Percentiles rank a stretch among this genome's conserved stretches.
phyloP scores from a whole-genome alignment of 1,284 basidiomycete genomes.

The Cryptococcus wingfieldii region DNA sequence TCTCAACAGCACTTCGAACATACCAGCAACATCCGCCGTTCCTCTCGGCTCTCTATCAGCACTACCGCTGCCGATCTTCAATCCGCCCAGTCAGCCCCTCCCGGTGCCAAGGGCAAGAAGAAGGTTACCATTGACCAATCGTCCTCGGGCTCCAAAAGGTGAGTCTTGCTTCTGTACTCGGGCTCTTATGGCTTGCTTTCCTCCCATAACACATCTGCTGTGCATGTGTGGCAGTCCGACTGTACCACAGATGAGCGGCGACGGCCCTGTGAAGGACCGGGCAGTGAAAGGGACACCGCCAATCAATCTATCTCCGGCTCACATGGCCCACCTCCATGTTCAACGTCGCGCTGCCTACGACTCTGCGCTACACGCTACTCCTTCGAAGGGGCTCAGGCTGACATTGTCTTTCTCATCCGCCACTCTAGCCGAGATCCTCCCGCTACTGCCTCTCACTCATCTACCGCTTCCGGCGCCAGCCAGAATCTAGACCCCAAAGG shows the following conservation, averaged over 20 bases:
- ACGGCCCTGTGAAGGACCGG: too few relatives aligned
- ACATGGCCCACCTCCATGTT: too few relatives aligned
- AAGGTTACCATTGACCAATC: conserved; percentile 17
- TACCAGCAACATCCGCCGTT: conserved; percentile 22
- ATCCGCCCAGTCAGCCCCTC: conserved; percentile 7
- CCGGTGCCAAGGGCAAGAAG: conserved; percentile 26
- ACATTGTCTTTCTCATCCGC: not conserved
- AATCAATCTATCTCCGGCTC: too few relatives aligned
- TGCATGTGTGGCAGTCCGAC: too few relatives aligned
- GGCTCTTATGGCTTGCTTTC: not conserved
- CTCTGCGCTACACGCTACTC: too few relatives aligned
- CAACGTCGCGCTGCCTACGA: too few relatives aligned
- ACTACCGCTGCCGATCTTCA: conserved; percentile 10
- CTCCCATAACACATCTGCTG: not conserved
- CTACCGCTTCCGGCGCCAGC: not conserved
- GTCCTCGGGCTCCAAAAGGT: conserved; percentile 18
- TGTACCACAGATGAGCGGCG: too few relatives aligned
- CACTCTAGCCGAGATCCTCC: conserved; percentile 1
- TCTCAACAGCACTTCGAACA: not conserved
- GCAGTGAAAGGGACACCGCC: too few relatives aligned
- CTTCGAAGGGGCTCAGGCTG: too few relatives aligned
- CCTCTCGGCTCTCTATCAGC: conserved; percentile 29
- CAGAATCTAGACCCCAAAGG: conserved; percentile 33
- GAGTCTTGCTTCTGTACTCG: conserved; percentile 3
- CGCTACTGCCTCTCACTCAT: conserved; percentile 1